Evolutionary conservation across 805 yeast genomes (phyloP), one percentile per base, ranked within the genome.

Genomic region (Candida lessepsii): DNA sequence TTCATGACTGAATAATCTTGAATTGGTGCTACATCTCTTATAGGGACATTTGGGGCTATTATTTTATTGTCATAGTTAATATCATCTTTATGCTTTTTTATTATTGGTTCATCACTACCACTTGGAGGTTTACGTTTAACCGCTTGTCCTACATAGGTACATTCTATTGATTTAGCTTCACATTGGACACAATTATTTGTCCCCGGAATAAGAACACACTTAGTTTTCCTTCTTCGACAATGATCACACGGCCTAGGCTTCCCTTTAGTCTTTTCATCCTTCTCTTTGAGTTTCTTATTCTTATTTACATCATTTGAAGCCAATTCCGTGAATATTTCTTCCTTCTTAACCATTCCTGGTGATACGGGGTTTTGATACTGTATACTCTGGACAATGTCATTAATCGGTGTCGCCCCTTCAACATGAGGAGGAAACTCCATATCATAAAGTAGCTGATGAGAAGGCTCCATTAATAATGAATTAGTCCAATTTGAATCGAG

Each of bases 201-300:
- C 43, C 78, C 80, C 2, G 86, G 83, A 2, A 76, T 69, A 50
- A 81, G 68, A 18, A 86, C 82, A 67, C 97, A 90, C 48, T 85
- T 79, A 16, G 84, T 83, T 55, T 86, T 86, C 35, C 90, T 71
- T 42, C 89, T 67, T 29, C 95, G 71, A 60, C 97, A 90, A 50
- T 82, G 87, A 54, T 86, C 96, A 56, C 96, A 89, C 1, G 95
- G 91, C 16, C 76, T 62, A 48, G 71, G 76, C 42, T 73, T 75
- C 4, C 70, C 18, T 29, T 43, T 40, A 10, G 35, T 4, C 15
- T 31, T 33, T 8, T 29, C 36, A 13, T 33, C 38, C n/a, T 41
- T 19, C 35, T 25, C 33, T 11, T 31, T 34, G 26, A 24, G 21
- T 9, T 21, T 17, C 34, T 21, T 18, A 11, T 18, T 23, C 16